Base-by-base conservation (phyloP, 2,329 filamentous ascomycete species). In the Pleoardoris graminearum region DNA sequence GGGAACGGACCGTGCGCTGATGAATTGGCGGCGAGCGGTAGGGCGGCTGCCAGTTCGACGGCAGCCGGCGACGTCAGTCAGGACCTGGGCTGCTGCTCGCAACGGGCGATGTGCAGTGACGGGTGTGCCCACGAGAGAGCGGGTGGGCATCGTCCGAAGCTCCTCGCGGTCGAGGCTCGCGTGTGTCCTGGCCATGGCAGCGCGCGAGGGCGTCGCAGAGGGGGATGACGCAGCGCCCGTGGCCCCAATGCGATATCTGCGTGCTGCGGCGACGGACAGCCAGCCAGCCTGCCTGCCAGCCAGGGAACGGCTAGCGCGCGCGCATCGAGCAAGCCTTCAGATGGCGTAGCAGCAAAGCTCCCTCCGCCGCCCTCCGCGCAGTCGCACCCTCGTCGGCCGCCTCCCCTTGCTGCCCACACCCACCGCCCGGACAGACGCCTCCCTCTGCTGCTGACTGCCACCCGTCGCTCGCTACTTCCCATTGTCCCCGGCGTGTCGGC, bases 11-110 rank as follows among this genome's bases (percentile, higher is more conserved):
- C 51, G 51, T 10, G 51, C 50, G 12, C 36, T 50, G 51, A 55
- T 54, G 53, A 51, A 49, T 49, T 51, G 53, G 53, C 47, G 51
- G 37, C 38, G 33, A 46, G 50, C 46, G 21, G 33, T 27, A 48
- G 16, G 27, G 27, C 17, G 25, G 19, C 44, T 22, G 25, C 45
- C 45, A 53, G 39, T 16, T 39, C 41, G 32, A 43, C n/a, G 35
- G 11, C 43, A 38, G 36, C 29, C 17, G 4, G 17, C 35, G 35
- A 37, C 17, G 35, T 19, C 35, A 37, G 32, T 10, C 27, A 29
- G 27, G 27, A n/a, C n/a, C n/a, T 29, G 27, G 27, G 27, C 27
- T 29, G 27, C 27, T 29, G 27, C 27, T 7, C 27, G 12, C 27
- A 29, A 12, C 12, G 27, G 27, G 27, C 27, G n/a, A 14, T 10